phyloP scores from a whole-genome alignment of 148 eudicot species.

The Silene uniflora region DNA sequence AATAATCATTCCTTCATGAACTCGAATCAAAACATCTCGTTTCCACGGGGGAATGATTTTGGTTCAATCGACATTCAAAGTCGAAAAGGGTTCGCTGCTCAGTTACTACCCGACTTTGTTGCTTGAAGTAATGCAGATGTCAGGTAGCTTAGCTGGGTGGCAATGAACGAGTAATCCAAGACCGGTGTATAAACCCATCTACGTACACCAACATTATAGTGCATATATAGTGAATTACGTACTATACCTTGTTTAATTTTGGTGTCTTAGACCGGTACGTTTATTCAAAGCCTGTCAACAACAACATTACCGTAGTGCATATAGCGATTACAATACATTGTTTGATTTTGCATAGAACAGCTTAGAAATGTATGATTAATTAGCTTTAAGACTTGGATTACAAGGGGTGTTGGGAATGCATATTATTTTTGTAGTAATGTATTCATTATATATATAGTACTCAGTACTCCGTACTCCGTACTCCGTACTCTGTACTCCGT shows the following conservation, averaged over 20 bases:
- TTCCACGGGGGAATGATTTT: constrained; percentile 40
- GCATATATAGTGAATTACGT: no score
- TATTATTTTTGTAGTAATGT: constrained; percentile 45
- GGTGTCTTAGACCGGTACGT: no score
- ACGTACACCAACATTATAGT: no score
- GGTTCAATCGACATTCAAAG: constrained; percentile 17
- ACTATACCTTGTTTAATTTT: no score
- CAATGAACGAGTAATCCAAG: not conserved
- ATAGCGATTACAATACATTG: constrained; percentile 23
- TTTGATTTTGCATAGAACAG: constrained; percentile 36
- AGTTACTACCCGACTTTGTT: constrained; percentile 67
- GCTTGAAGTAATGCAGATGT: constrained; percentile 24
- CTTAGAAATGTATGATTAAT: constrained; percentile 26
- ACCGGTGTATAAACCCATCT: no score
- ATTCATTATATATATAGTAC: constrained; percentile 2
- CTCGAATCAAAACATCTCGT: constrained; percentile 40
- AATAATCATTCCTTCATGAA: constrained; percentile 39
- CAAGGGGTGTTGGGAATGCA: constrained; percentile 39
- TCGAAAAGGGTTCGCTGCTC: constrained; percentile 61
- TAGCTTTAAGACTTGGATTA: constrained; percentile 31
- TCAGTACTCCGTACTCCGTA: no score
- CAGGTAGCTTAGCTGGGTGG: not conserved
- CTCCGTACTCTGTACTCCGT: not conserved
- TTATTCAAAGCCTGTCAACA: not conserved
- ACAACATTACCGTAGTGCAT: constrained; percentile 20